Evolutionary conservation across 768 basidiomycete genomes (phyloP).

Genomic region (Clathrus columnatus): DNA sequence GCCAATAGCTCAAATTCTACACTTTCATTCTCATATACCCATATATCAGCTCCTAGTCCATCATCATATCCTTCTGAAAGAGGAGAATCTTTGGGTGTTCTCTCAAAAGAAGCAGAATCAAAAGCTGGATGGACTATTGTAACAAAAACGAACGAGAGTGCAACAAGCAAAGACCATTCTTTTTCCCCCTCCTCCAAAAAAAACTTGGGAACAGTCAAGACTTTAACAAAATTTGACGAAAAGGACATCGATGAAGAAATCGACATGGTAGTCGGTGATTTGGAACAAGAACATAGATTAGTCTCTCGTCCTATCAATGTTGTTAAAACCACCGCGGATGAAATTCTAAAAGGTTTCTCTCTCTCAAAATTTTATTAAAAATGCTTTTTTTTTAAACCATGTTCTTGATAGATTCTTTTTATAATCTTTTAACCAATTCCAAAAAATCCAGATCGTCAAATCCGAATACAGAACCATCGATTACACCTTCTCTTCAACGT

Average conservation of each 20-base stretch:
- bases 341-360: constrained; percentile 64
- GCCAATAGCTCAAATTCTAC: constrained; percentile 53
- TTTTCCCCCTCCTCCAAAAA: constrained; percentile 18
- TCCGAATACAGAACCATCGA: constrained; percentile 13
- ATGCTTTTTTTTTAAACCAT: constrained; percentile 22
- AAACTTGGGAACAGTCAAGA: constrained; percentile 17
- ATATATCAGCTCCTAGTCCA: constrained; percentile 63
- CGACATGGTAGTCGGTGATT: constrained; percentile 69
- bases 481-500: constrained; percentile 52
- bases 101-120: constrained; percentile 41
- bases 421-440: constrained; percentile 35
- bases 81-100: constrained; percentile 25
- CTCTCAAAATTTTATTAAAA: constrained; percentile 14
- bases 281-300: constrained; percentile 38
- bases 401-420: constrained; percentile 45
- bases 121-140: constrained; percentile 64
- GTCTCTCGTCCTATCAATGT: constrained; percentile 13
- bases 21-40: constrained; percentile 74
- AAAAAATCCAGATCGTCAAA: background rate
- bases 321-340: constrained; percentile 45
- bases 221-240: constrained; percentile 20
- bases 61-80: constrained; percentile 68
- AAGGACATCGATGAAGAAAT: constrained; percentile 62
- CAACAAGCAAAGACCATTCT: constrained; percentile 9
- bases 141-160: constrained; percentile 28